Percentiles rank a stretch among this genome's conserved stretches.
Evolutionary conservation across 192 early-diverging fungal genomes (phyloP).

Genomic region (Lobosporangium transversale): DNA sequence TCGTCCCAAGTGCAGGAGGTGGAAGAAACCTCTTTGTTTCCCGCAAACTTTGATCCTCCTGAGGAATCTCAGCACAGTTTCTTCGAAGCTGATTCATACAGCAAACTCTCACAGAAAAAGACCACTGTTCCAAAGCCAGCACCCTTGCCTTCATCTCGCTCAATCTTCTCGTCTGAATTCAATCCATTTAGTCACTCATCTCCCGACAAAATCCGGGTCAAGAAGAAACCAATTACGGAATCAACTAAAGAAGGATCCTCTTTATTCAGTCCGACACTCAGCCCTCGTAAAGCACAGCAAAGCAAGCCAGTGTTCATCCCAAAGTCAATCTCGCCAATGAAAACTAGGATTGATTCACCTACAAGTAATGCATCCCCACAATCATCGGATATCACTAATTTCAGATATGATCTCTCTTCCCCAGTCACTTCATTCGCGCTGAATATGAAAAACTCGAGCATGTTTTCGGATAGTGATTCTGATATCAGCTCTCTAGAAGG

Average conservation of each 20-base stretch:
- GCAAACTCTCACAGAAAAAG: neutral
- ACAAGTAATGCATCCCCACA: neutral
- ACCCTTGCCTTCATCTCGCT: conserved; percentile 4
- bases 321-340: neutral
- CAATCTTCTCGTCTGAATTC: conserved; percentile 22
- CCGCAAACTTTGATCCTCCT: neutral
- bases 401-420: conserved; percentile 2
- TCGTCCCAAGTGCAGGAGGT: too few relatives aligned
- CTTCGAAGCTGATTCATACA: neutral
- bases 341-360: neutral
- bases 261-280: conserved; percentile 47
- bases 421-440: conserved; percentile 20
- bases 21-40: too few relatives aligned
- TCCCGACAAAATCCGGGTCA: conserved; percentile 9
- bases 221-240: conserved; percentile 2
- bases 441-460: neutral
- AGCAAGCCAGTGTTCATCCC: neutral
- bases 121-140: conserved; percentile 1
- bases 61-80: neutral
- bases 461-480: conserved; percentile 38
- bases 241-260: conserved; percentile 6
- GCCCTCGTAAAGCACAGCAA: conserved; percentile 38
- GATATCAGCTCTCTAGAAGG: conserved; percentile 41
- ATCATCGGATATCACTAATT: neutral
- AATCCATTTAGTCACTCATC: conserved; percentile 11